These are phyloP conservation scores for Bipolaris zeicola DNA, from an alignment of 2,329 filamentous ascomycete species.

Conservation along the genomic window DNA sequence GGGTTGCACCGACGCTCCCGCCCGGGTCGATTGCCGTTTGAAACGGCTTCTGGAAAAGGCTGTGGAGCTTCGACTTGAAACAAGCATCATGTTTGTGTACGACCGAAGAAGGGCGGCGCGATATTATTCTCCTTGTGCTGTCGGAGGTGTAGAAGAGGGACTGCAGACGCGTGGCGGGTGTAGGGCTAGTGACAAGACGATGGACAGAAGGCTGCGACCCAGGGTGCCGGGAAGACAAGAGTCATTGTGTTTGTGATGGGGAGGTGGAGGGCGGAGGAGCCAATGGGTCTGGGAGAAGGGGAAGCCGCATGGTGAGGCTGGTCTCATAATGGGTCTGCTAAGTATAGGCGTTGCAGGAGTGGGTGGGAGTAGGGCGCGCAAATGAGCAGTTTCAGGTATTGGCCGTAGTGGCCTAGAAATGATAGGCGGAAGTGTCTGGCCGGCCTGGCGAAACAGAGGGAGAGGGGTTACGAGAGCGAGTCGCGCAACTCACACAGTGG, in stretches of 20 bases:
- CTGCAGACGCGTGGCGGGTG: constrained; percentile 2
- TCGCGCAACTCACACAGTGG: constrained; percentile 34
- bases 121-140: not conserved
- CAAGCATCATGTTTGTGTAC: constrained; percentile 15
- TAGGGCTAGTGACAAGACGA: constrained; percentile 5
- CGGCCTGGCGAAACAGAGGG: constrained; percentile 18
- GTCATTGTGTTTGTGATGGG: constrained; percentile 8
- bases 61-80: constrained; percentile 20
- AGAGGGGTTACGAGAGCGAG: constrained; percentile 27
- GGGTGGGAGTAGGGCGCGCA: constrained; percentile 46
- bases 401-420: constrained; percentile 28
- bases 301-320: constrained; percentile 31
- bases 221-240: not conserved
- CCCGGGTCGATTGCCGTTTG: constrained; percentile 12
- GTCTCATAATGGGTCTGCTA: constrained; percentile 36
- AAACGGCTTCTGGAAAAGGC: constrained; percentile 35
- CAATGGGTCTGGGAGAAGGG: constrained; percentile 35
- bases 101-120: not conserved
- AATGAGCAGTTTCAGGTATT: constrained; percentile 40
- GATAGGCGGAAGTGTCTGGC: constrained; percentile 2
- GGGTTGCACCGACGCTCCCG: not conserved
- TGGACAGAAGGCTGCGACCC: not conserved
- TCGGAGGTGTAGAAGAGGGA: not conserved
- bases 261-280: constrained; percentile 17
- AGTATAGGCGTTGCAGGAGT: constrained; percentile 45